phyloP scores from a whole-genome alignment of 768 basidiomycete genomes.

The Phaeotremella skinneri region DNA sequence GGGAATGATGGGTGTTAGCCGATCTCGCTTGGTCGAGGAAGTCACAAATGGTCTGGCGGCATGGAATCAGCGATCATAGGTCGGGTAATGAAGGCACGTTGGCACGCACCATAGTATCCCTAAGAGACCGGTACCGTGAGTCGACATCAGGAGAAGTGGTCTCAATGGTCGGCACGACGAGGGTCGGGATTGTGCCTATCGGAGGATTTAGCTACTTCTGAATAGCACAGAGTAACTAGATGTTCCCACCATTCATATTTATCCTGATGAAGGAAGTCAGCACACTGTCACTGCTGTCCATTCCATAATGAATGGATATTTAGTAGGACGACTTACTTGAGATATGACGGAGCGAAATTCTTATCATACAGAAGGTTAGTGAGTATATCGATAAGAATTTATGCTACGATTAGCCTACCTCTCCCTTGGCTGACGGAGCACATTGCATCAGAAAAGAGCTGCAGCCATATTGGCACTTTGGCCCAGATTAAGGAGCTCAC shows the following conservation, averaged over 20 bases:
- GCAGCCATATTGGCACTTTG: no score
- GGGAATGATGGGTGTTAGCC: conserved; percentile 66
- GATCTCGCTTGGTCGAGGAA: conserved; percentile 83
- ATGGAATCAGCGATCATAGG: conserved; percentile 7
- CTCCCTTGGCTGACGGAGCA: conserved; percentile 72
- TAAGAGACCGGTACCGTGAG: conserved; percentile 74
- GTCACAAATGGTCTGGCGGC: conserved; percentile 65
- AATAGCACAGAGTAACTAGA: background rate
- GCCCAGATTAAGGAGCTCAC: no score
- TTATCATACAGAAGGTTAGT: conserved; percentile 44
- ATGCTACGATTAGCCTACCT: conserved; percentile 23
- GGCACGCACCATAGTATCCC: conserved; percentile 64
- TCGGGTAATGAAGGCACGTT: background rate
- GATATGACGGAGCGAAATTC: conserved; percentile 71
- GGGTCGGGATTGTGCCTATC: conserved; percentile 72
- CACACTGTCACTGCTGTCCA: conserved; percentile 18
- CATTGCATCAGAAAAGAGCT: no score
- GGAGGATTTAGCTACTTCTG: background rate
- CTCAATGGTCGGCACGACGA: conserved; percentile 78
- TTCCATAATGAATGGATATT: background rate
- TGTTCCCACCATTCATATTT: conserved; percentile 71
- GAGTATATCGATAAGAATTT: background rate
- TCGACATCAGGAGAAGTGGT: conserved; percentile 68
- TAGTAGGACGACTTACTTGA: conserved; percentile 39
- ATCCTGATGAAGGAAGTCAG: conserved; percentile 59